Base-by-base conservation (phyloP, 2,329 filamentous ascomycete species). In the Verticillium nonalfalfae region DNA sequence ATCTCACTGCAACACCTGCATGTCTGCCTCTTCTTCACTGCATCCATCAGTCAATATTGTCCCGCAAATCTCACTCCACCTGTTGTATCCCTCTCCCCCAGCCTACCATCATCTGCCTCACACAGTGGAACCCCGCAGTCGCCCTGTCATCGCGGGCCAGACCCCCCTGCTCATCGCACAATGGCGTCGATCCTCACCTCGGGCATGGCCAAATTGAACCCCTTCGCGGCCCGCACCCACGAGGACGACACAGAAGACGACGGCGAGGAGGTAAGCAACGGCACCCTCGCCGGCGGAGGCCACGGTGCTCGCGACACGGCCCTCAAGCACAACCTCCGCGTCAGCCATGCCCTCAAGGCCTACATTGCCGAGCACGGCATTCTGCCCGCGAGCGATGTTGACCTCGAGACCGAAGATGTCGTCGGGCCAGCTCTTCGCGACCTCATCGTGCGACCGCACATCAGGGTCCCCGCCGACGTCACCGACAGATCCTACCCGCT, bases 401-500 rank as follows among this genome's bases (percentile, higher is more conserved):
- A 82, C 54, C 68, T 68, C 26, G 65, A 72, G 9, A 56, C 45
- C 7, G 63, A 69, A 0, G 78, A 80, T 4, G 68, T 76, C n/a
- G 73, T 76, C 7, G 78, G 79, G 1, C 67, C 69, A 1, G 79
- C 78, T 0, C 71, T 90, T 31, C 73, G 76, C 26, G 73, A 76
- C 2, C 73, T 89, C 15, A 75, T 90, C 7, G 77, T 81, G 63
- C 82, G 79, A 65, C 79, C 83, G 36, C 84, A 88, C 71, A 80
- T 87, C 67, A 69, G 77, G 40, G 83, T 88, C 1, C 86, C 87
- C 0, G 63, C 71, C 2, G 73, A 80, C 59, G 72, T 87, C 13
- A 79, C 81, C 9, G 84, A 88, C 68, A 76, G 84, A 61, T 83
- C 80, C 11, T 78, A 85, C 65, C 83, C 87, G 1, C 74, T 91